These are phyloP conservation scores for Tulasnella sp. DNA, from an alignment of 768 basidiomycete species.

Conservation along the genomic window DNA sequence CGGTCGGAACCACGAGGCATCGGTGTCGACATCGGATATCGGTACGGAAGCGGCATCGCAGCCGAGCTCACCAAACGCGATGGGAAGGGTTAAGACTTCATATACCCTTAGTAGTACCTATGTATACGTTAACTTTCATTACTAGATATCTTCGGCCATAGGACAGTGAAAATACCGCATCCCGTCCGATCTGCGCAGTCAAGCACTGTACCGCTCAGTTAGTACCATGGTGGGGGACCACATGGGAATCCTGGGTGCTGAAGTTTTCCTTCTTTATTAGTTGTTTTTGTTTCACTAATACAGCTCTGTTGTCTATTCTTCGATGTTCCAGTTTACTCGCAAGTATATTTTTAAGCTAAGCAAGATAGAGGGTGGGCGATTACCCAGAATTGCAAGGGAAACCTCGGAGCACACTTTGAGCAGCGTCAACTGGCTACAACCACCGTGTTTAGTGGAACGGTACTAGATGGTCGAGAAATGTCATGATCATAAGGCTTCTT, in stretches of 20 bases:
- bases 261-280: background rate
- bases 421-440: background rate
- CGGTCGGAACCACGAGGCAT: background rate
- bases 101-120: too few relatives aligned
- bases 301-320: background rate
- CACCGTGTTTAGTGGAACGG: background rate
- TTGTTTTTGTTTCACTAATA: background rate
- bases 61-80: background rate
- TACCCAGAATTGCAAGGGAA: background rate
- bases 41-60: background rate
- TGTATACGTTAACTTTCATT: background rate
- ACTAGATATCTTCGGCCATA: background rate
- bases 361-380: background rate
- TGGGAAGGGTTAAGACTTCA: background rate
- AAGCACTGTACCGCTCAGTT: slow-evolving; percentile 8
- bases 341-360: background rate
- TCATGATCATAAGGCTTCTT: too few relatives aligned
- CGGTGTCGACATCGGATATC: background rate
- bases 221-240: slow-evolving; percentile 10
- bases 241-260: slow-evolving; percentile 13
- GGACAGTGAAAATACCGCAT: background rate
- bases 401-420: background rate
- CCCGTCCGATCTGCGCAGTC: slow-evolving; percentile 3
- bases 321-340: background rate
- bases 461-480: too few relatives aligned